Base-by-base conservation (phyloP, 495 filamentous ascomycete genomes). In the Xylaria grammica region DNA sequence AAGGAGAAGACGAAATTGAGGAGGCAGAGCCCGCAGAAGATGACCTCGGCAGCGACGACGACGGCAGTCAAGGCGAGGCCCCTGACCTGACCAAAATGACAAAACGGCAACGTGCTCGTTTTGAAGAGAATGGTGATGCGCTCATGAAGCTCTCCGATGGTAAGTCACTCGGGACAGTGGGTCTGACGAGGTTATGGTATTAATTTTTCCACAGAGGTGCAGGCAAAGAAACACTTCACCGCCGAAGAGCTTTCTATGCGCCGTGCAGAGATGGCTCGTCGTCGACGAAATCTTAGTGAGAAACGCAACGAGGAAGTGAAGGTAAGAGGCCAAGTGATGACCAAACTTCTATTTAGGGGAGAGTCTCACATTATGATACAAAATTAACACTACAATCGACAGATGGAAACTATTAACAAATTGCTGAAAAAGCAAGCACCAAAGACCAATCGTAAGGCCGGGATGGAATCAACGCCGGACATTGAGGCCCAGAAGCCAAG, bases 231-330 rank as follows among this genome's bases (percentile, higher is more conserved):
- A 72, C 86, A 90, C 70, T 81, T 98, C 44, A 97, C 94, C 0
- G 94, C 92, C 0, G 95, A 98, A 72, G 96, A 99, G 71, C 88
- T 96, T 61, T 92, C 92, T 36, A 97, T 98, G 91, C 88, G 96
- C 19, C 86, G 95, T 45, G 90, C 92, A 7, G 95, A 99, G 75
- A 99, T 99, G 95, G 95, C 95, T 27, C 84, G 95, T 19, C 89
- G 95, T 34, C 82, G 95, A 54, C 96, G 97, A 75, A 97, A 98
- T 68, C 84, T 99, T n/a, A 95, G 91, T 67, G 95, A 98, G 74
- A 97, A 97, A 82, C 90, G 95, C 27, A 95, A 97, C 62, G 96
- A 99, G 72, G 96, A 99, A 80, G 96, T 98, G 80, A 99, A 99
- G 87, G 94, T 93, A 80, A 48, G 72, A 61, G 10, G 46, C 0